phyloP scores from a whole-genome alignment of 805 yeast genomes.

The Ogataea glucozyma region DNA sequence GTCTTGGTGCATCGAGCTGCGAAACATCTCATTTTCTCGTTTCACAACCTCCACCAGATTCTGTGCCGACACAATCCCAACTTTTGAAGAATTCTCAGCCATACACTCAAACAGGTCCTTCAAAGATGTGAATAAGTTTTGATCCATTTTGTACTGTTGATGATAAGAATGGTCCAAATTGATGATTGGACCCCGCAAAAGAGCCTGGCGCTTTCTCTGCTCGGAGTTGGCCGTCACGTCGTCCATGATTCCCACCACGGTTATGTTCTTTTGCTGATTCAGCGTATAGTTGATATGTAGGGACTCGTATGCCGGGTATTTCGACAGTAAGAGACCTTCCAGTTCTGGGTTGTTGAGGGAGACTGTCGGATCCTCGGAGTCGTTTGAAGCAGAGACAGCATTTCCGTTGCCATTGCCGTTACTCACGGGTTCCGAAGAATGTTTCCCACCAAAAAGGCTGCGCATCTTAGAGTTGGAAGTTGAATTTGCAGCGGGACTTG shows the following conservation, averaged over 20 bases:
- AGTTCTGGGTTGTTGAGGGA: slow-evolving; percentile 26
- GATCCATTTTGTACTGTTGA: slow-evolving; percentile 49
- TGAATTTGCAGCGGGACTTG: slow-evolving; percentile 7
- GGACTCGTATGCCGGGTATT: slow-evolving; percentile 37
- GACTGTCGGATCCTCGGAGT: slow-evolving; percentile 10
- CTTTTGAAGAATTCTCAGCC: slow-evolving; percentile 63
- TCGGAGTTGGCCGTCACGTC: slow-evolving; percentile 56
- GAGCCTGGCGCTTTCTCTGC: slow-evolving; percentile 73
- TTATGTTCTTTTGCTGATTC: slow-evolving; percentile 45
- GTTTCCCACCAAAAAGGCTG: slow-evolving; percentile 21
- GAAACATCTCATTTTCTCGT: slow-evolving; percentile 78
- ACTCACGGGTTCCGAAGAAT: neutral
- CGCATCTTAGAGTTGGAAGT: slow-evolving; percentile 20
- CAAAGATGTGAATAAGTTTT: slow-evolving; percentile 61
- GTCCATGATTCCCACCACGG: slow-evolving; percentile 46
- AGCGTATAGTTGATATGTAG: slow-evolving; percentile 38
- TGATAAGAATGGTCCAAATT: slow-evolving; percentile 72
- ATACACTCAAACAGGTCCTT: slow-evolving; percentile 86
- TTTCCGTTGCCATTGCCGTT: no score
- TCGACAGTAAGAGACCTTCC: slow-evolving; percentile 20
- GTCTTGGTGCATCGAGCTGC: slow-evolving; percentile 95
- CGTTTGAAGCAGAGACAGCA: slow-evolving; percentile 7
- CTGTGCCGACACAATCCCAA: slow-evolving; percentile 85
- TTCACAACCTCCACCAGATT: slow-evolving; percentile 74
- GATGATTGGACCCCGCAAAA: slow-evolving; percentile 77